Conservation (phyloP, 331 rosid genomes). For the Pyrus hybrid region DNA sequence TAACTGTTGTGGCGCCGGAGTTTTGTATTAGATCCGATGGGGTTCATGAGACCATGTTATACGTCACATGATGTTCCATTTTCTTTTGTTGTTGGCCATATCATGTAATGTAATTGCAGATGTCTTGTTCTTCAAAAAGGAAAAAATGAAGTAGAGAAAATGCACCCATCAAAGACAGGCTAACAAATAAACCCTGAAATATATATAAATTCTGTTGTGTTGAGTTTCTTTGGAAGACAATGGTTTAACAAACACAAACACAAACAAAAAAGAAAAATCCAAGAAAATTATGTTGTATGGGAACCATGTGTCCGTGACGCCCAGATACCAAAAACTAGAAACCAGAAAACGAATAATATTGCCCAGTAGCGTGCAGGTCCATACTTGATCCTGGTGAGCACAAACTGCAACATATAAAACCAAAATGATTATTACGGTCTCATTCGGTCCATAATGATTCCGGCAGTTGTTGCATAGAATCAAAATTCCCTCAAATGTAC, state of each 20-base stretch:
- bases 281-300: slow-evolving; percentile 50
- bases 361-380: slow-evolving; percentile 99
- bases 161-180: too few species aligned
- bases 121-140: too few species aligned
- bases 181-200: too few species aligned
- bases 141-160: too few species aligned
- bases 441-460: not conserved
- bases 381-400: slow-evolving; percentile 93
- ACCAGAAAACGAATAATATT: slow-evolving; percentile 93
- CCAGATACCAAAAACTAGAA: slow-evolving; percentile 97
- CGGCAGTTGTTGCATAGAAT: not conserved
- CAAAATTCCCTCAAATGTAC: too few species aligned
- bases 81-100: too few species aligned
- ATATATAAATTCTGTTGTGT: too few species aligned
- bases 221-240: not conserved
- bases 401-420: slow-evolving; percentile 56
- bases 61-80: too few species aligned
- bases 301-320: slow-evolving; percentile 89
- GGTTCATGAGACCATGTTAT: too few species aligned
- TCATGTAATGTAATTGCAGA: too few species aligned
- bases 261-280: not conserved
- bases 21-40: too few species aligned
- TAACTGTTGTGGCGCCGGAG: too few species aligned
- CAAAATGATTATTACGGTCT: not conserved
- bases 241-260: not conserved